phyloP scores from a whole-genome alignment of 306 rosid species.

The Prinsepia uniflora region DNA sequence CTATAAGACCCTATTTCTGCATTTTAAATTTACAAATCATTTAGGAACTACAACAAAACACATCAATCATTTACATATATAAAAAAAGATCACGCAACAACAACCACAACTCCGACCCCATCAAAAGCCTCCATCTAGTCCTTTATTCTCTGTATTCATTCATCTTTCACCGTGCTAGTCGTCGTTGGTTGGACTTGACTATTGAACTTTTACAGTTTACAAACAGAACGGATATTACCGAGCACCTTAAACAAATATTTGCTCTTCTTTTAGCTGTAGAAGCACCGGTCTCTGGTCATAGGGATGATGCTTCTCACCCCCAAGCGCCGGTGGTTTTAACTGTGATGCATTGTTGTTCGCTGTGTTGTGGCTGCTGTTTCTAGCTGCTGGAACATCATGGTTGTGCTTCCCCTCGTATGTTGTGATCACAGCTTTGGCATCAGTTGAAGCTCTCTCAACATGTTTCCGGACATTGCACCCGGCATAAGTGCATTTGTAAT shows the following conservation, averaged over 20 bases:
- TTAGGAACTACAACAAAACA: constrained; percentile 36
- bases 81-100: constrained; percentile 20
- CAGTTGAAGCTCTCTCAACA: constrained; percentile 90
- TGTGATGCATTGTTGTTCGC: constrained; percentile 44
- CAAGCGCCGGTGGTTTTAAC: constrained; percentile 37
- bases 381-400: constrained; percentile 88
- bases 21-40: constrained; percentile 43
- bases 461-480: constrained; percentile 98
- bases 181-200: constrained; percentile 26
- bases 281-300: constrained; percentile 56
- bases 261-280: constrained; percentile 74
- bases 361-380: constrained; percentile 83
- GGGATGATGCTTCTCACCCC: constrained; percentile 50
- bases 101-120: background rate
- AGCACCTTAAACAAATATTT: constrained; percentile 42
- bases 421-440: constrained; percentile 85
- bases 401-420: constrained; percentile 90
- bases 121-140: background rate
- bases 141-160: constrained; percentile 32
- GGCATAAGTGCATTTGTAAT: constrained; percentile 82
- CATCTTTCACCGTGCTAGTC: constrained; percentile 34
- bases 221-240: constrained; percentile 1
- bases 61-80: constrained; percentile 32
- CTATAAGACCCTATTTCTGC: constrained; percentile 39
- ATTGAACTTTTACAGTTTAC: constrained; percentile 16